Evolutionary conservation across 2,329 filamentous ascomycete species (phyloP).

Genomic region (Cladobotryum protrusum): DNA sequence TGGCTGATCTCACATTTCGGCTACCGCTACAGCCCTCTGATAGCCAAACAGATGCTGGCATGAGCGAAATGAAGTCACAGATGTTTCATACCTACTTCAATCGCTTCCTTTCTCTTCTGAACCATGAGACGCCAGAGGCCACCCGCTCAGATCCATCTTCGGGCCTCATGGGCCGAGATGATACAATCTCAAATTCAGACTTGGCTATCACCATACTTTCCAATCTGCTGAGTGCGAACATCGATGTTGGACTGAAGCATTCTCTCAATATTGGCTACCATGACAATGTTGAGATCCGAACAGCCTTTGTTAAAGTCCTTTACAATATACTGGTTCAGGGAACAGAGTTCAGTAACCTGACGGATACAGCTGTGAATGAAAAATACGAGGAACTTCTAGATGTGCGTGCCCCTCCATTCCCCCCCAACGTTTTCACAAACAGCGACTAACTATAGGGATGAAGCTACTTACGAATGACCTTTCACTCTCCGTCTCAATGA

Average conservation of each 20-base stretch:
- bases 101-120: constrained; percentile 59
- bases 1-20: constrained; percentile 61
- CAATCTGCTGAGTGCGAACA: constrained; percentile 64
- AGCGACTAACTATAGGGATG: not conserved
- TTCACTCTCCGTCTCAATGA: constrained; percentile 57
- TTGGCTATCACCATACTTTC: constrained; percentile 62
- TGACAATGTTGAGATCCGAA: constrained; percentile 62
- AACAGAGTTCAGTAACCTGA: constrained; percentile 63
- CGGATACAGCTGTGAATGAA: constrained; percentile 59
- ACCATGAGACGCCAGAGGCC: constrained; percentile 47
- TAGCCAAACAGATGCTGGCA: constrained; percentile 58
- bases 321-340: constrained; percentile 67
- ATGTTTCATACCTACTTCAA: constrained; percentile 70
- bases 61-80: constrained; percentile 62
- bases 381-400: constrained; percentile 62
- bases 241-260: constrained; percentile 65
- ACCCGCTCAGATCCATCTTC: constrained; percentile 21
- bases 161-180: constrained; percentile 42
- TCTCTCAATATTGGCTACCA: constrained; percentile 66
- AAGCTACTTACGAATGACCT: constrained; percentile 57
- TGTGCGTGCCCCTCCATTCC: constrained; percentile 20
- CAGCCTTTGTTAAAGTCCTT: constrained; percentile 63
- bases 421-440: not conserved
- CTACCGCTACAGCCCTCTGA: constrained; percentile 61
- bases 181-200: constrained; percentile 50